Base-by-base conservation (phyloP, 108 stramenopile genomes). In the Cyclotella atomus region DNA sequence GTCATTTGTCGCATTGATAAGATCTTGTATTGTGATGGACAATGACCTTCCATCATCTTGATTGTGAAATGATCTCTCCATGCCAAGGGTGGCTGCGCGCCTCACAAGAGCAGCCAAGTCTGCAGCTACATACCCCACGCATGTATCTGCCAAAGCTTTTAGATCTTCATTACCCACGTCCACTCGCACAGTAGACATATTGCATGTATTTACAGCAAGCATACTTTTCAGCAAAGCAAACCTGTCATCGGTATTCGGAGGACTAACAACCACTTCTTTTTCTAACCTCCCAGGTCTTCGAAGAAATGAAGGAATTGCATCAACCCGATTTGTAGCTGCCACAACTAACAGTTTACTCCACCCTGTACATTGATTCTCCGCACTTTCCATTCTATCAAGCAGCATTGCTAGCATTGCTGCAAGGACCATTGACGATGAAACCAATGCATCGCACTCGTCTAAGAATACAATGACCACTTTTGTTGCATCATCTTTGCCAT, bases 401-500 rank as follows among this genome's bases (percentile, higher is more conserved):
- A 91, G 50, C 44, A 47, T 61, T 19, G 86, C 89, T 28, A 91
- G 60, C 77, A 81, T 87, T 17, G 86, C 79, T 43, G 87, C 88
- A 7, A 68, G 63, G 4, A 85, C 70, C 17, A 59, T 50, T 8
- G 81, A 73, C 2, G 85, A 87, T 14, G 86, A 77, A 3, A 89
- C 78, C 6, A 95, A 68, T 16, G 94, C 89, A 69, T 95, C 94
- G 55, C 85, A 91, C 72, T 95, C 94, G 62, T 95, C 94, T 54
- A 92, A 57, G 70, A 95, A 93, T 21, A 95, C 49, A 24, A 95
- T 54, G 16, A 65, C 73, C 1, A 66, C 76, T 41, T 78, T 62
- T 54, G 63, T 47, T 62, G 21, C 68, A 44, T 35, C 53, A 2
- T 23, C 49, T 10, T n/a, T n/a, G n/a, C n/a, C n/a, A n/a, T n/a